Conservation (phyloP, 2,329 filamentous ascomycete genomes). For the Pezicula radicicola region DNA sequence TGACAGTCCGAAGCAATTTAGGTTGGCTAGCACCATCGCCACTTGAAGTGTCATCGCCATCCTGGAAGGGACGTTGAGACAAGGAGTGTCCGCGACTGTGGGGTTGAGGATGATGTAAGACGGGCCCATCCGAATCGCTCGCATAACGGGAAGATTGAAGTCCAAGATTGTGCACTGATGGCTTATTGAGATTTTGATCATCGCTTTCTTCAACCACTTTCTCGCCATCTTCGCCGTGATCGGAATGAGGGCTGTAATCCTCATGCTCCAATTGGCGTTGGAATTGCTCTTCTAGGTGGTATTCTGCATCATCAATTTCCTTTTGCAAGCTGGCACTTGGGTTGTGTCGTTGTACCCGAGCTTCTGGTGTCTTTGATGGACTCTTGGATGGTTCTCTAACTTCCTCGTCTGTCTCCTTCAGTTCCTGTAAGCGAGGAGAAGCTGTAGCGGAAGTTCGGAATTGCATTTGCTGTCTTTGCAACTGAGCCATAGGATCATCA, state of each 20-base stretch:
- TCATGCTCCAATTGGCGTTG: constrained; percentile 76
- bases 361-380: constrained; percentile 52
- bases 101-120: constrained; percentile 70
- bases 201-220: constrained; percentile 5
- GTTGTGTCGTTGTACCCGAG: constrained; percentile 65
- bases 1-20: constrained; percentile 5
- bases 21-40: constrained; percentile 18
- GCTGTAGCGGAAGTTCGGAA: constrained; percentile 39
- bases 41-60: constrained; percentile 43
- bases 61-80: constrained; percentile 62
- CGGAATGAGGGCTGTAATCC: constrained; percentile 65
- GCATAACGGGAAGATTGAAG: constrained; percentile 42
- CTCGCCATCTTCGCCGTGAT: constrained; percentile 23
- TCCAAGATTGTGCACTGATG: constrained; percentile 11
- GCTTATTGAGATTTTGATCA: constrained; percentile 16
- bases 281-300: constrained; percentile 77
- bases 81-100: constrained; percentile 71
- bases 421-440: constrained; percentile 65
- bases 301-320: constrained; percentile 82
- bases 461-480: constrained; percentile 42
- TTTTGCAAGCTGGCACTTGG: constrained; percentile 76
- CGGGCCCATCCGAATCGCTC: constrained; percentile 49
- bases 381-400: constrained; percentile 35
- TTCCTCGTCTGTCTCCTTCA: constrained; percentile 68
- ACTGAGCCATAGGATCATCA: constrained; percentile 36